These are phyloP conservation scores for Phellopilus nigrolimitatus DNA, from an alignment of 1,284 basidiomycete species.

Conservation along the genomic window DNA sequence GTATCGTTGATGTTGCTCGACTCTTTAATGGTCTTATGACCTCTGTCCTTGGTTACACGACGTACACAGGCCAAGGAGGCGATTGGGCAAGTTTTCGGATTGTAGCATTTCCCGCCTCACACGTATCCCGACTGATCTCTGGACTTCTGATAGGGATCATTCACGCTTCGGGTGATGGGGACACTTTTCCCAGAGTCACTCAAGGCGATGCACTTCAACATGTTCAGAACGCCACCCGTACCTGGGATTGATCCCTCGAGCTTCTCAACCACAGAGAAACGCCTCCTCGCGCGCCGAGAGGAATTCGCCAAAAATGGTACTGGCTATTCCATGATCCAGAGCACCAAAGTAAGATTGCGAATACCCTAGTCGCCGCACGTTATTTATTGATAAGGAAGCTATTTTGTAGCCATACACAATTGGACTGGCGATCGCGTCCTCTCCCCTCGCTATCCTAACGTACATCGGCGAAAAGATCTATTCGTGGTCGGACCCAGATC, in stretches of 20 bases:
- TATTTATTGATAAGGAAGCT: not conserved
- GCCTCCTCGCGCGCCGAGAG: constrained; percentile 14
- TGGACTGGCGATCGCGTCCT: constrained; percentile 23
- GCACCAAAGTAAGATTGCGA: constrained; percentile 19
- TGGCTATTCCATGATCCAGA: constrained; percentile 23
- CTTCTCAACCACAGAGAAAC: constrained; percentile 11
- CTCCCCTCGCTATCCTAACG: constrained; percentile 22
- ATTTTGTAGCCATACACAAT: constrained; percentile 24
- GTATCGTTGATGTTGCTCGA: constrained; percentile 22
- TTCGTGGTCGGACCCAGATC: constrained; percentile 23
- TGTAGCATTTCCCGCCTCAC: not conserved
- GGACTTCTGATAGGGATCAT: constrained; percentile 21
- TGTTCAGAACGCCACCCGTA: constrained; percentile 16
- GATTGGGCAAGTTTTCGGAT: constrained; percentile 23
- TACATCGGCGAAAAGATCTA: constrained; percentile 27
- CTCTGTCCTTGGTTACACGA: constrained; percentile 25
- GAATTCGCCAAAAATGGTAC: constrained; percentile 19
- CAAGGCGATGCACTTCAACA: constrained; percentile 23
- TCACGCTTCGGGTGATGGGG: constrained; percentile 21
- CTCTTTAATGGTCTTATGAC: constrained; percentile 25
- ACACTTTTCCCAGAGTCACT: constrained; percentile 19
- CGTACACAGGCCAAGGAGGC: constrained; percentile 24
- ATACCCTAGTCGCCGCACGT: not conserved
- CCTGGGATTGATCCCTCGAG: not conserved
- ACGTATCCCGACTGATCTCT: not conserved